Evolutionary conservation across 208 protist species (phyloP).

Genomic region (Wallacemonas sp.): DNA sequence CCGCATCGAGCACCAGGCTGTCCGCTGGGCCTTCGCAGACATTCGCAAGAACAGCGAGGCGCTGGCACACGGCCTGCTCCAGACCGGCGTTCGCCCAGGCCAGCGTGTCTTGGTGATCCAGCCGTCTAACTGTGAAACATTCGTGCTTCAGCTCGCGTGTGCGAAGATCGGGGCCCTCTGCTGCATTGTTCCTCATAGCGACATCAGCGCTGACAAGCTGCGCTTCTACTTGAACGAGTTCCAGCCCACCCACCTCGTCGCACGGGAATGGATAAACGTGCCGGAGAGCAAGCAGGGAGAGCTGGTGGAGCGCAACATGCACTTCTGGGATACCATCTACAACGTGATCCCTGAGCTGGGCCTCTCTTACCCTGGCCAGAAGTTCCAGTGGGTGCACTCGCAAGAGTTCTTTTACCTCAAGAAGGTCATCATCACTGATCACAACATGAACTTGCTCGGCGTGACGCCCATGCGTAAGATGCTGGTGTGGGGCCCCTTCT

Average conservation of each 20-base stretch:
- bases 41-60: slow-evolving; percentile 94
- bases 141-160: slow-evolving; percentile 89
- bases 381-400: slow-evolving; percentile 92
- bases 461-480: slow-evolving; percentile 90
- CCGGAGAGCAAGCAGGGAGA: slow-evolving; percentile 81
- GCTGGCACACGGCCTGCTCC: slow-evolving; percentile 86
- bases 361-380: slow-evolving; percentile 89
- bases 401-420: slow-evolving; percentile 93
- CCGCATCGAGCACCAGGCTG: slow-evolving; percentile 92
- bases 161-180: slow-evolving; percentile 87
- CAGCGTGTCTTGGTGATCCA: slow-evolving; percentile 87
- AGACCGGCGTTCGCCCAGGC: slow-evolving; percentile 87
- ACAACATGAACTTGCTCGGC: slow-evolving; percentile 92
- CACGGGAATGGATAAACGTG: slow-evolving; percentile 89
- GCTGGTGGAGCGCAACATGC: slow-evolving; percentile 91
- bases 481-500: slow-evolving; percentile 90
- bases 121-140: slow-evolving; percentile 91
- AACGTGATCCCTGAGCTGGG: slow-evolving; percentile 92
- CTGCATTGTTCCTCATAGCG: slow-evolving; percentile 74
- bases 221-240: slow-evolving; percentile 93
- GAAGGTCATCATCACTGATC: slow-evolving; percentile 92
- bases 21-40: slow-evolving; percentile 91
- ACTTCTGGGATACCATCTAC: slow-evolving; percentile 93
- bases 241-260: slow-evolving; percentile 84
- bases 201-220: slow-evolving; percentile 88